Evolutionary conservation across 2,329 filamentous ascomycete species (phyloP).

Genomic region (Fusarium sp.): DNA sequence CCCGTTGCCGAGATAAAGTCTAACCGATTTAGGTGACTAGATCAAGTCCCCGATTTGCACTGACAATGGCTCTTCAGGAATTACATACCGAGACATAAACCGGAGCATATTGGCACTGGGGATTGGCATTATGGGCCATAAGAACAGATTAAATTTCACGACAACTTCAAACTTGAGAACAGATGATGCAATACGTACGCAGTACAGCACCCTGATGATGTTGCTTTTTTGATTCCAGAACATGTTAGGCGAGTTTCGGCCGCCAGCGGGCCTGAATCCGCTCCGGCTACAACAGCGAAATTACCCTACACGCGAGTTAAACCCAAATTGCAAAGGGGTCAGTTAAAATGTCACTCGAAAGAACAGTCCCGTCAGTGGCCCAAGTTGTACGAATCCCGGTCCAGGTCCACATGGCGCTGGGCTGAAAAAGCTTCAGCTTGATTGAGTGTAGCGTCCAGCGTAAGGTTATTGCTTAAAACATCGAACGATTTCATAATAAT

Average conservation of each 20-base stretch:
- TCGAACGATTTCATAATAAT: background rate
- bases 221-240: background rate
- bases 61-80: rapidly evolving
- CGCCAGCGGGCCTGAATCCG: background rate
- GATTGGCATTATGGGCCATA: background rate
- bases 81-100: background rate
- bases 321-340: background rate
- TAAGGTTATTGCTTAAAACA: background rate
- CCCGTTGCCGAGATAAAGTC: background rate
- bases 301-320: background rate
- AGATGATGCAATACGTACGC: rapidly evolving
- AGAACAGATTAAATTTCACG: no score
- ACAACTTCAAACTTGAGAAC: background rate
- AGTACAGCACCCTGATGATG: rapidly evolving
- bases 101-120: rapidly evolving
- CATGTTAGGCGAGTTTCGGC: background rate
- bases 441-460: background rate
- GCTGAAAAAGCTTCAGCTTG: background rate
- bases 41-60: background rate
- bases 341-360: background rate
- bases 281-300: background rate
- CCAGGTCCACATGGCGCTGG: background rate
- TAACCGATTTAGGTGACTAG: background rate
- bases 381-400: no score
- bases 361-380: background rate